Conservation (phyloP, 345 rosid genomes). For the Moringa oleifera region DNA sequence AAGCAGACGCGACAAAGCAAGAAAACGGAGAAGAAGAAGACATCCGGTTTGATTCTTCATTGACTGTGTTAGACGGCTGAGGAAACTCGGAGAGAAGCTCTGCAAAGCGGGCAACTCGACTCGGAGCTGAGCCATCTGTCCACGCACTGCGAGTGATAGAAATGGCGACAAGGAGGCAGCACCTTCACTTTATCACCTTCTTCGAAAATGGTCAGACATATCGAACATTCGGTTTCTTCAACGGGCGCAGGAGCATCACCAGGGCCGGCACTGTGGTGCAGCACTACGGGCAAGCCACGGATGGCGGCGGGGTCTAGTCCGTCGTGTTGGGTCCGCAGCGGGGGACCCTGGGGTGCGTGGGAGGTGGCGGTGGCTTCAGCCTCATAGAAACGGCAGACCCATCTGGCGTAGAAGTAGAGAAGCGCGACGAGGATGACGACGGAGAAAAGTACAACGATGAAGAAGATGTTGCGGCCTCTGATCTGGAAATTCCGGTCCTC, state of each 20-base stretch:
- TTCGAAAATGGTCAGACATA: conserved; percentile 58
- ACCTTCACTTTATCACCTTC: conserved; percentile 72
- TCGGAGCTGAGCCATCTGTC: conserved; percentile 61
- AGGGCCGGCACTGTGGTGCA: not conserved
- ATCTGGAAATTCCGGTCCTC: conserved; percentile 37
- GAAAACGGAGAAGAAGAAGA: too few species aligned
- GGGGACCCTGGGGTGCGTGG: too few species aligned
- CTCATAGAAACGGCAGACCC: conserved; percentile 35
- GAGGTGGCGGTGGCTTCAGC: too few species aligned
- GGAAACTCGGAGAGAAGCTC: conserved; percentile 23
- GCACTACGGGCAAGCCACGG: conserved; percentile 19
- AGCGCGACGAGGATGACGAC: conserved; percentile 23
- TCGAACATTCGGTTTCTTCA: conserved; percentile 42
- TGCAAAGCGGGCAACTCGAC: conserved; percentile 71
- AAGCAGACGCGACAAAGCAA: too few species aligned
- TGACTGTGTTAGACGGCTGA: too few species aligned
- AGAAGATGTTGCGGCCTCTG: conserved; percentile 36
- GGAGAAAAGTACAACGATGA: conserved; percentile 24
- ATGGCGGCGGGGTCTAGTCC: conserved; percentile 27
- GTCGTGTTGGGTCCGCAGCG: too few species aligned
- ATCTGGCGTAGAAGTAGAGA: conserved; percentile 34
- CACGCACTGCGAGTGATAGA: conserved; percentile 61
- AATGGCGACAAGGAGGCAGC: conserved; percentile 56
- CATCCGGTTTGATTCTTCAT: too few species aligned
- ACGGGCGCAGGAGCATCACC: too few species aligned